Percentiles rank a stretch among this genome's conserved stretches.
Evolutionary conservation across 2,329 filamentous ascomycete genomes (phyloP).

Genomic region (Alternaria sp.): DNA sequence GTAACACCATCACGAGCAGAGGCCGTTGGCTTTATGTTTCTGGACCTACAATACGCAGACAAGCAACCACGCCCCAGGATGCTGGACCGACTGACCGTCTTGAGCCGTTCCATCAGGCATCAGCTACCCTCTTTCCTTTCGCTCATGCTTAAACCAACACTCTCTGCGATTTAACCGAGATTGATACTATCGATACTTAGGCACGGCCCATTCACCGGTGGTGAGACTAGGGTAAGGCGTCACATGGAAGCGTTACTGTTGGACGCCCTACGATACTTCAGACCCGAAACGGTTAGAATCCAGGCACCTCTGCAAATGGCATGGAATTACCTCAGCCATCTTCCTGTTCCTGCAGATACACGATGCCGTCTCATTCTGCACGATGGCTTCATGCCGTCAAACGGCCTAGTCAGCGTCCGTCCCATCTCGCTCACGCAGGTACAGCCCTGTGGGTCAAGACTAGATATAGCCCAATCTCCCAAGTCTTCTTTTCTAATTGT

Average conservation of each 20-base stretch:
- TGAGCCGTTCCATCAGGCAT: slow-evolving; percentile 16
- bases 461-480: slow-evolving; percentile 42
- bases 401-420: slow-evolving; percentile 28
- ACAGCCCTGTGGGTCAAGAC: slow-evolving; percentile 30
- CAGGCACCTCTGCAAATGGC: slow-evolving; percentile 28
- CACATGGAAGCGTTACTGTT: slow-evolving; percentile 30
- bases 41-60: not conserved
- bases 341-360: slow-evolving; percentile 37
- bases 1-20: slow-evolving; percentile 4
- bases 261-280: slow-evolving; percentile 20
- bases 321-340: slow-evolving; percentile 4
- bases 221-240: slow-evolving; percentile 28
- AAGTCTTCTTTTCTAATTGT: slow-evolving; percentile 33
- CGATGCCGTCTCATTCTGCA: slow-evolving; percentile 30
- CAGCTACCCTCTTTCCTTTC: slow-evolving; percentile 1
- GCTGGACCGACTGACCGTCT: slow-evolving; percentile 28
- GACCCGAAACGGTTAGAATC: slow-evolving; percentile 29
- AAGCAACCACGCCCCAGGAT: slow-evolving; percentile 21
- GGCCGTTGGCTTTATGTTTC: slow-evolving; percentile 3
- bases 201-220: slow-evolving; percentile 35
- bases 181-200: slow-evolving; percentile 31
- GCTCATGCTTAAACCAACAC: slow-evolving; percentile 7
- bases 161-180: slow-evolving; percentile 34
- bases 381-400: slow-evolving; percentile 37
- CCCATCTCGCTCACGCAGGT: slow-evolving; percentile 39